Evolutionary conservation across 345 rosid genomes (phyloP).

Genomic region (Camelina laxa): DNA sequence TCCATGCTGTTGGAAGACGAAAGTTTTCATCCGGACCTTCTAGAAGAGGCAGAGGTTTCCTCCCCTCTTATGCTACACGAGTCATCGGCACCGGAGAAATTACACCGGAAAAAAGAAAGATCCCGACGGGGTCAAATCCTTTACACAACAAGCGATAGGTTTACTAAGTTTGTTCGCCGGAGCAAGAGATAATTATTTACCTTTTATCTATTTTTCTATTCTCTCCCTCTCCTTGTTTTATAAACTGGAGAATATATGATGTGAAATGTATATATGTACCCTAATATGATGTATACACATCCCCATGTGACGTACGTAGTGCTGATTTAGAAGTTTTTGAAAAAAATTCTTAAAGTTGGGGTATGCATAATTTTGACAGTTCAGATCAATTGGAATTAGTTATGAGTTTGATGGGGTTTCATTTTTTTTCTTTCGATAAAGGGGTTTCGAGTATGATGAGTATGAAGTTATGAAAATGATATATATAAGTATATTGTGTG

Average conservation of each 20-base stretch:
- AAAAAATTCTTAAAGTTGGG: not conserved
- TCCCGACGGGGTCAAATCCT: slow-evolving; percentile 44
- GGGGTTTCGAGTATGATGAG: not conserved
- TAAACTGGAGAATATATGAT: not conserved
- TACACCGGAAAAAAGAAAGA: slow-evolving; percentile 31
- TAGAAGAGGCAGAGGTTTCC: slow-evolving; percentile 18
- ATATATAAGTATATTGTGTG: not conserved
- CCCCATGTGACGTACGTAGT: not conserved
- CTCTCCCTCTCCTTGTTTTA: not conserved
- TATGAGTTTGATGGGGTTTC: not conserved
- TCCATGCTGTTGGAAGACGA: slow-evolving; percentile 26
- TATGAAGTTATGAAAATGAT: not conserved
- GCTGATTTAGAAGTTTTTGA: not conserved
- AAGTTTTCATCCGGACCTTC: slow-evolving; percentile 34
- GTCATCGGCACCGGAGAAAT: slow-evolving; percentile 29
- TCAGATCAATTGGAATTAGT: slow-evolving; percentile 3
- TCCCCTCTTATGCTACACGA: slow-evolving; percentile 17
- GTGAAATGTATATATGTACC: not conserved
- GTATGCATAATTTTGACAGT: not conserved
- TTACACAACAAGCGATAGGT: slow-evolving; percentile 40
- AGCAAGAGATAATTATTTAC: not conserved
- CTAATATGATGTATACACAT: not conserved
- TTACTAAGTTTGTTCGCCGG: not conserved
- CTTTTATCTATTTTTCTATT: not conserved
- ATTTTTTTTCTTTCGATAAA: too few species aligned